Evolutionary conservation across 768 basidiomycete genomes (phyloP), one percentile per base, ranked within the genome.

Genomic region (Mycena rebaudengoi): DNA sequence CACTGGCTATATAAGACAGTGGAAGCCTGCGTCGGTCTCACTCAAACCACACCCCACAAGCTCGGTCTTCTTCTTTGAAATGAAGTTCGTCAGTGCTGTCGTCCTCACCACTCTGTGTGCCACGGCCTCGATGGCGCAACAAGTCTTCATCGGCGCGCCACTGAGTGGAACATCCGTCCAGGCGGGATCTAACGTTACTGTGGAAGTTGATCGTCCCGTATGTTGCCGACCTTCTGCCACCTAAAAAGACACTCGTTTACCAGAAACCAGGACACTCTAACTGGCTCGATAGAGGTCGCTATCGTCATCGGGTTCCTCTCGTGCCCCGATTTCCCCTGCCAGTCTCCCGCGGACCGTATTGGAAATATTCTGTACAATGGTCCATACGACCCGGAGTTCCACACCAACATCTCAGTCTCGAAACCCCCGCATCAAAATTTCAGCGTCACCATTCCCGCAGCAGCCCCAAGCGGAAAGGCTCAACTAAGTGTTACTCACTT

Each of bases 191-290:
- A 66, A 69, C 12, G 39, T 87, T 30, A 78, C 71, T 4, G 81
- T 87, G 4, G 80, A 85, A 63, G 69, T 88, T 7, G 82, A 83
- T 58, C 76, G 78, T 53, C 84, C 83, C 5, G 86, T 87, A 70
- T 20, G 83, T 75, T 3, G 4, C n/a, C 7, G 26, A 8, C 35
- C 25, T 28, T 7, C 25, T 37, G 13, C 20, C n/a, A 12, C 10
- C 7, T 21, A n/a, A 2, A n/a, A 18, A 14, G 13, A 10, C 11
- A 25, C 18, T 6, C 3, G 20, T 29, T 40, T 10, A 11, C 16
- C 25, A 39, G 6, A 23, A 20, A 20, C 5, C 35, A 66, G 65
- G 39, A 66, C 40, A 37, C 61, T 1, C 58, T 64, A 11, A 63
- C 51, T 13, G 65, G 70, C 57, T 76, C 76, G 12, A 52, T 64